These are phyloP conservation scores for Hippophae gyantsensis DNA, from an alignment of 306 rosid genomes.

Conservation along the genomic window DNA sequence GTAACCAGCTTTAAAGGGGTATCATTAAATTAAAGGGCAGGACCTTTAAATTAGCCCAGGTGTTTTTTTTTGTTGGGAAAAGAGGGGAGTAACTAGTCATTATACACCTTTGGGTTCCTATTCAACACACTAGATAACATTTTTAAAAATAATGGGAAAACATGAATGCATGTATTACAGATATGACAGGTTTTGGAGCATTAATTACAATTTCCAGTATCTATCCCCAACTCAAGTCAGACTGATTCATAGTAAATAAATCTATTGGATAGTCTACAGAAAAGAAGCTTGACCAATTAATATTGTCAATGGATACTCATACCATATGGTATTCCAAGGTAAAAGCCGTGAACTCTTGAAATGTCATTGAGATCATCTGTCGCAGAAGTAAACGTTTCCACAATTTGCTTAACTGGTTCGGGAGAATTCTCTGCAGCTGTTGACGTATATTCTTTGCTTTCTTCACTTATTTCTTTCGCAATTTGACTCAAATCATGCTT, in stretches of 20 bases:
- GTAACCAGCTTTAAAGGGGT: too few relatives aligned
- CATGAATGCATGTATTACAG: too few relatives aligned
- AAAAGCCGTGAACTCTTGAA: conserved; percentile 61
- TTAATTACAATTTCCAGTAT: too few relatives aligned
- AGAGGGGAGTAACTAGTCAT: too few relatives aligned
- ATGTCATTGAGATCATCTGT: conserved; percentile 48
- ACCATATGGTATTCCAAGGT: conserved; percentile 95
- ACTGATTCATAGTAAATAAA: too few relatives aligned
- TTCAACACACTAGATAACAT: too few relatives aligned
- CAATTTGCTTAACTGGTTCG: conserved; percentile 71
- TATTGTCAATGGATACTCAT: conserved; percentile 21
- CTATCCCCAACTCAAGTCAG: too few relatives aligned
- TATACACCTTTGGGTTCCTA: too few relatives aligned
- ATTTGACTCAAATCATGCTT: conserved; percentile 44
- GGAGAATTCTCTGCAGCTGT: conserved; percentile 65
- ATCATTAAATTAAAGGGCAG: neutral
- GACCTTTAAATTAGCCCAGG: too few relatives aligned
- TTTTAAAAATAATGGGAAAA: too few relatives aligned
- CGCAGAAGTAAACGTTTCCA: conserved; percentile 55
- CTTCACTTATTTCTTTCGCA: conserved; percentile 60
- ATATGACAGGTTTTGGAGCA: too few relatives aligned
- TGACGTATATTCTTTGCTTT: conserved; percentile 60
- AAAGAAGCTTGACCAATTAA: neutral
- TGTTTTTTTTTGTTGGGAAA: too few relatives aligned
- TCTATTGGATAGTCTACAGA: neutral